These are phyloP conservation scores for Microbotryum intermedium DNA, from an alignment of 1,284 basidiomycete species.

Conservation along the genomic window DNA sequence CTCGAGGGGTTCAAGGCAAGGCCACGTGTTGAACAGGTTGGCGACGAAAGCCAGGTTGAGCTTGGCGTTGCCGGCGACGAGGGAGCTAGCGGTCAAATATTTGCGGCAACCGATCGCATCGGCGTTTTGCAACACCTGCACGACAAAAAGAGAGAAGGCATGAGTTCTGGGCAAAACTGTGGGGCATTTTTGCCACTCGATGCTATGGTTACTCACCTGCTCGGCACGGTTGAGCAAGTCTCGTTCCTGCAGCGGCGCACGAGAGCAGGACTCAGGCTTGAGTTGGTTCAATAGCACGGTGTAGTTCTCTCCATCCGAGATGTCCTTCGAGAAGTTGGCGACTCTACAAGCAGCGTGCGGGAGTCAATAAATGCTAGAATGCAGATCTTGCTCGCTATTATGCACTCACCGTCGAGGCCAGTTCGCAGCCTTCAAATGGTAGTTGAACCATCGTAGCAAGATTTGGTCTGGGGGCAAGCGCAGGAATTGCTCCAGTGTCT, in stretches of 20 bases:
- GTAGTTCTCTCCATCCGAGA: slow-evolving; percentile 93
- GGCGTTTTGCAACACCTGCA: slow-evolving; percentile 80
- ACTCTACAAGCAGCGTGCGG: slow-evolving; percentile 50
- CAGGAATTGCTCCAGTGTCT: slow-evolving; percentile 92
- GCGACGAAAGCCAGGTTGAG: slow-evolving; percentile 97
- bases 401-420: slow-evolving; percentile 65
- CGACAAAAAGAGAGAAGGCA: background rate
- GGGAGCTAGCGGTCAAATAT: slow-evolving; percentile 84
- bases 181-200: too few relatives aligned
- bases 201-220: slow-evolving; percentile 45
- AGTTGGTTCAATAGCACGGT: slow-evolving; percentile 91
- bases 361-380: background rate
- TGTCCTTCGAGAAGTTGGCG: slow-evolving; percentile 94
- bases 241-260: slow-evolving; percentile 74
- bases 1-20: slow-evolving; percentile 83
- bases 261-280: slow-evolving; percentile 86
- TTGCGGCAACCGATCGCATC: slow-evolving; percentile 90
- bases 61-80: slow-evolving; percentile 92
- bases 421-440: slow-evolving; percentile 89
- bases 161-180: background rate
- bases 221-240: slow-evolving; percentile 80
- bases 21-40: slow-evolving; percentile 87
- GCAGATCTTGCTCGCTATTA: background rate
- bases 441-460: slow-evolving; percentile 95
- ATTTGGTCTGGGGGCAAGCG: slow-evolving; percentile 94